phyloP scores from a whole-genome alignment of 768 basidiomycete species.

The Kwoniella mangroviensis region DNA sequence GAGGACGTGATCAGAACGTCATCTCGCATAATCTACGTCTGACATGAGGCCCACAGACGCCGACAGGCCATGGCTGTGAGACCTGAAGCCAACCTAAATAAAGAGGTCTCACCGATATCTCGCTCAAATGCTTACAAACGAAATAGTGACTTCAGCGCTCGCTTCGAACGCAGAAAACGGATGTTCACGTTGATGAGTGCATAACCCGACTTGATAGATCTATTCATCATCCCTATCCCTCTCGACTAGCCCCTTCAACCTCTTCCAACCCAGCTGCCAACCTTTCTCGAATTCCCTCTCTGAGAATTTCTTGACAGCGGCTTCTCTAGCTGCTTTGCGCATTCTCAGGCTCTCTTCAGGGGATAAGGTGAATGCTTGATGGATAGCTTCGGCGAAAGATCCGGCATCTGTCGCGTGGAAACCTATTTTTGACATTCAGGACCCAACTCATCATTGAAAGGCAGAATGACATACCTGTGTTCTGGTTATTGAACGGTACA shows the following conservation, averaged over 20 bases:
- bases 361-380: constrained; percentile 68
- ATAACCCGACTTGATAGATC: background rate
- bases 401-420: constrained; percentile 75
- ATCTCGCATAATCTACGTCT: no score
- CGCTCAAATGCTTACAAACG: no score
- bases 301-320: constrained; percentile 76
- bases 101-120: background rate
- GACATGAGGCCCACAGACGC: no score
- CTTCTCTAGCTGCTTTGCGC: constrained; percentile 69
- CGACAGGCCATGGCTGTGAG: background rate
- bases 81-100: background rate
- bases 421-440: constrained; percentile 60
- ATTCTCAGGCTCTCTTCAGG: constrained; percentile 66
- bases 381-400: constrained; percentile 71
- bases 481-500: constrained; percentile 72
- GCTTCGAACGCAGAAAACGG: background rate
- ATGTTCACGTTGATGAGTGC: background rate
- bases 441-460: background rate
- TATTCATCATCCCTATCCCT: constrained; percentile 4
- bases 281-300: constrained; percentile 75
- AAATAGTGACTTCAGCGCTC: background rate
- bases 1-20: background rate
- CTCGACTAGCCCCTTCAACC: constrained; percentile 22
- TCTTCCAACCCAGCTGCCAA: constrained; percentile 58
- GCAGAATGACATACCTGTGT: constrained; percentile 64